Conservation (phyloP, 2,329 filamentous ascomycete species). For the Aureobasidium sp. region DNA sequence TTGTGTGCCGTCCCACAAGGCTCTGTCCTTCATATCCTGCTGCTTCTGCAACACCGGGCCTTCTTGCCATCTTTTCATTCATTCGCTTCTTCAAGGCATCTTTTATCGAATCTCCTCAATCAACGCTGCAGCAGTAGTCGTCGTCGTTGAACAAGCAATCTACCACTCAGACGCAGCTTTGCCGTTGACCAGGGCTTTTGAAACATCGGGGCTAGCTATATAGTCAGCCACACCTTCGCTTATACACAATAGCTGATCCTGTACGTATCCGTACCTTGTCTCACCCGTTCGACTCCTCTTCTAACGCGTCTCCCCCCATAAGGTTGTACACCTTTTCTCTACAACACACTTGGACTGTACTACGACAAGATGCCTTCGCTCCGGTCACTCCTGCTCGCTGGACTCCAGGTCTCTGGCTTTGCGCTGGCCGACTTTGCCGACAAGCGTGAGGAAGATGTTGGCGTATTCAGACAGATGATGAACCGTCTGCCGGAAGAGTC, state of each 20-base stretch:
- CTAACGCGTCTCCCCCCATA: neutral
- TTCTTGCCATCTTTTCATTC: neutral
- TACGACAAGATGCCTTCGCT: slow-evolving; percentile 29
- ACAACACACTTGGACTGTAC: neutral
- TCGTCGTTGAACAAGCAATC: neutral
- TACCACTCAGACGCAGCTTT: neutral
- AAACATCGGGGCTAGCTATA: neutral
- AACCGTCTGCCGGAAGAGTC: slow-evolving; percentile 49
- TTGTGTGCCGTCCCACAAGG: slow-evolving; percentile 1
- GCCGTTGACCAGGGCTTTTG: neutral
- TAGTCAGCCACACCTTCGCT: slow-evolving; percentile 5
- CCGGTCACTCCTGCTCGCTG: slow-evolving; percentile 27
- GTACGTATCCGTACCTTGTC: slow-evolving; percentile 6
- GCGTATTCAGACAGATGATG: slow-evolving; percentile 47
- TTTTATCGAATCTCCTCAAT: neutral
- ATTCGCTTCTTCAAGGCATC: neutral
- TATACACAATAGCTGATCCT: slow-evolving; percentile 7
- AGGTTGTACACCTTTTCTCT: neutral
- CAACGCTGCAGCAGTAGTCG: neutral
- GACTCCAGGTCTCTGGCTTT: slow-evolving; percentile 28
- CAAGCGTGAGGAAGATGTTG: slow-evolving; percentile 17
- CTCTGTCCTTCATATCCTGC: slow-evolving; percentile 2
- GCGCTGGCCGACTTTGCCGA: slow-evolving; percentile 21
- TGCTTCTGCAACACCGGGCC: neutral
- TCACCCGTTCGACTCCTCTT: neutral